A percentile compares a stretch with the other conserved stretches of the same genome.
Conservation (phyloP, 2,329 filamentous ascomycete species). For the Leptographium flavum region DNA sequence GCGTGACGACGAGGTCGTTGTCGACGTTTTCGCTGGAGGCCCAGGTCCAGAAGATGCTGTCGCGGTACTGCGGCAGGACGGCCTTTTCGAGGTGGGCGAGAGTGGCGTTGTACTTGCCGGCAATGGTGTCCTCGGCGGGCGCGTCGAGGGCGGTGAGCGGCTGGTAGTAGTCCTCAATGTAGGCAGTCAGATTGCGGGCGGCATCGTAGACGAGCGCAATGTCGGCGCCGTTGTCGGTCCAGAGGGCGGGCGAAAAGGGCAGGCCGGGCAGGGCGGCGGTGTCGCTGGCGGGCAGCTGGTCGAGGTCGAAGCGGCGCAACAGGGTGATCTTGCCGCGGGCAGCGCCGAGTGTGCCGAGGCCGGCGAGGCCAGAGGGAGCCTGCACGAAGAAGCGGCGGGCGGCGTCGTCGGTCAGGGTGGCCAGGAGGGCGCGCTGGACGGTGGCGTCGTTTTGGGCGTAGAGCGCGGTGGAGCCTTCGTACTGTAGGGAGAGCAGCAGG, state of each 20-base stretch:
- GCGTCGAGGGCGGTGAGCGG: conserved; percentile 13
- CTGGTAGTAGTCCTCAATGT: conserved; percentile 35
- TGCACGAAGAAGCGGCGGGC: conserved; percentile 28
- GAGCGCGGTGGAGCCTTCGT: conserved; percentile 23
- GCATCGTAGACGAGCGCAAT: conserved; percentile 28
- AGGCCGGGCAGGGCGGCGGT: conserved; percentile 26
- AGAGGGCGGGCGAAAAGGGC: conserved; percentile 28
- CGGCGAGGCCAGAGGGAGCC: conserved; percentile 31
- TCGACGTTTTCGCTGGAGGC: conserved; percentile 26
- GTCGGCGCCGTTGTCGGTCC: conserved; percentile 26
- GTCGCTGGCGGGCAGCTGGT: conserved; percentile 20
- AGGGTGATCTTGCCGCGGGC: conserved; percentile 28
- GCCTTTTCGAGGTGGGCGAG: conserved; percentile 24
- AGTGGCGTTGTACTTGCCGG: conserved; percentile 29
- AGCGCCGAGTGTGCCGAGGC: conserved; percentile 31
- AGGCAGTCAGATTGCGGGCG: conserved; percentile 22
- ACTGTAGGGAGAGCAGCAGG: conserved; percentile 31
- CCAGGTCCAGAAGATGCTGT: conserved; percentile 32
- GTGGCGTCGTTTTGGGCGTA: conserved; percentile 18
- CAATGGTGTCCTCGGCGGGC: conserved; percentile 23
- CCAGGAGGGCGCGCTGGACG: conserved; percentile 23
- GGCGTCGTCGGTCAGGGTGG: conserved; percentile 21
- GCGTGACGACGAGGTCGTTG: conserved; percentile 24
- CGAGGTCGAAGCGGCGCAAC: conserved; percentile 30
- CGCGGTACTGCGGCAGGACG: conserved; percentile 18